Evolutionary conservation across 2,329 filamentous ascomycete species (phyloP), one percentile per base, ranked within the genome.

Genomic region (Scedosporium boydii): DNA sequence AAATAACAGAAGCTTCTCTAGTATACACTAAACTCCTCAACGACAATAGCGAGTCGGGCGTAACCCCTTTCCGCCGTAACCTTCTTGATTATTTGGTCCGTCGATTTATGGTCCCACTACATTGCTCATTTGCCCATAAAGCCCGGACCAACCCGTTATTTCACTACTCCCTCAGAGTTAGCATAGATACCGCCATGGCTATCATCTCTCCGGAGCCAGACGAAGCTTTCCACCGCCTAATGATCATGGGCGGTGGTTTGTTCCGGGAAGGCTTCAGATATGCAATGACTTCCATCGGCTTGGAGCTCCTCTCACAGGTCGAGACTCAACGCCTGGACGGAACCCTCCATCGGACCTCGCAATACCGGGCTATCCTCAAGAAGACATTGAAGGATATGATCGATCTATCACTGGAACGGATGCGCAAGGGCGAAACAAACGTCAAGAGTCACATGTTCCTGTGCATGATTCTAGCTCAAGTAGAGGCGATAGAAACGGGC

Each of bases 41-140:
- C 6, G 60, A 65, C 1, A 66, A 68, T n/a, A 64, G 51, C 2
- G 26, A 7, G n/a, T 26, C 14, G 2, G 26, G 18, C 1, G 64
- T 69, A n/a, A 72, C 70, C 0, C 27, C 68, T 0, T 81, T 80
- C 63, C 76, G 80, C 48, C 70, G 75, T 1, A 82, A 82, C 63
- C 68, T 85, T 4, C 70, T 83, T 27, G 78, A 84, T 58, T 78
- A 80, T 48, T 72, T 82, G 0, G 73, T 82, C 3, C 79, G 80
- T 4, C 80, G 84, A 14, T 85, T 84, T 66, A 66, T 85, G 2
- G 76, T 86, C 14, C 75, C 78, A 0, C 72, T 87, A 0, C 83
- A 87, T 65, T 77, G 76, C 6, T 73, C 78, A 0, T 84, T 79
- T 67, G 76, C 76, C 44, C 69, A 69, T 44, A 70, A 75, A 63